phyloP scores from a whole-genome alignment of 495 filamentous ascomycete genomes.

The Penicillium cinerascens region DNA sequence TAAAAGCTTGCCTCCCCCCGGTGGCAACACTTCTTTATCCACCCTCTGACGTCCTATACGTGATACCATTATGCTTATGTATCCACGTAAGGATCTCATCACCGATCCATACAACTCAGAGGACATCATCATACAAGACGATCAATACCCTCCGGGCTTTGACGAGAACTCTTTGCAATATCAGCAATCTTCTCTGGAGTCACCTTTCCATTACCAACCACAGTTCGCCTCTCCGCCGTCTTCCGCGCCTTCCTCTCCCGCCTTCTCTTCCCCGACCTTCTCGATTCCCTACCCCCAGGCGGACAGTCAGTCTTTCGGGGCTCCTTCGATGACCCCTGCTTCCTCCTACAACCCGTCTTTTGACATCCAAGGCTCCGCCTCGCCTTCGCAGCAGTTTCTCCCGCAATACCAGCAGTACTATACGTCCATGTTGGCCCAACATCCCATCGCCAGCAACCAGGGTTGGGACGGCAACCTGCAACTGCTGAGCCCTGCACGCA shows the following conservation, averaged over 20 bases:
- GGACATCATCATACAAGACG: conserved; percentile 46
- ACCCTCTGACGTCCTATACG: conserved; percentile 32
- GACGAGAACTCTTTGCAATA: conserved; percentile 28
- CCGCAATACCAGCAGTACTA: conserved; percentile 35
- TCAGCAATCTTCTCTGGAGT: conserved; percentile 27
- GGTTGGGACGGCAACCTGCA: conserved; percentile 43
- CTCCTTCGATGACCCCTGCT: conserved; percentile 47
- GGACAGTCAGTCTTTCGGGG: conserved; percentile 39
- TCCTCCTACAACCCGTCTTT: conserved; percentile 45
- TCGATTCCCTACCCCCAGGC: conserved; percentile 34
- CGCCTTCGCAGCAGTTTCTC: conserved; percentile 32
- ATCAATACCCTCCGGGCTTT: conserved; percentile 37
- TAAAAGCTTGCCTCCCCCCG: conserved; percentile 25
- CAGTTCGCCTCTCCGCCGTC: conserved; percentile 42
- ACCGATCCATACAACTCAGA: conserved; percentile 40
- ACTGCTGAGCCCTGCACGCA: conserved; percentile 37
- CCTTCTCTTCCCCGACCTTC: conserved; percentile 42
- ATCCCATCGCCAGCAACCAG: conserved; percentile 36
- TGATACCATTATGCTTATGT: conserved; percentile 46
- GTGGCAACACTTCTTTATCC: conserved; percentile 32
- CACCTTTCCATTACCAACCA: conserved; percentile 37
- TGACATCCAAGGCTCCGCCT: conserved; percentile 33
- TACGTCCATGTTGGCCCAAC: conserved; percentile 44
- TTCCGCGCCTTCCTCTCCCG: conserved; percentile 39
- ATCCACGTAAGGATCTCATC: conserved; percentile 50